Percentiles rank a stretch among this genome's conserved stretches.
Conservation (phyloP, 2,329 filamentous ascomycete genomes). For the Gyromitra esculenta region DNA sequence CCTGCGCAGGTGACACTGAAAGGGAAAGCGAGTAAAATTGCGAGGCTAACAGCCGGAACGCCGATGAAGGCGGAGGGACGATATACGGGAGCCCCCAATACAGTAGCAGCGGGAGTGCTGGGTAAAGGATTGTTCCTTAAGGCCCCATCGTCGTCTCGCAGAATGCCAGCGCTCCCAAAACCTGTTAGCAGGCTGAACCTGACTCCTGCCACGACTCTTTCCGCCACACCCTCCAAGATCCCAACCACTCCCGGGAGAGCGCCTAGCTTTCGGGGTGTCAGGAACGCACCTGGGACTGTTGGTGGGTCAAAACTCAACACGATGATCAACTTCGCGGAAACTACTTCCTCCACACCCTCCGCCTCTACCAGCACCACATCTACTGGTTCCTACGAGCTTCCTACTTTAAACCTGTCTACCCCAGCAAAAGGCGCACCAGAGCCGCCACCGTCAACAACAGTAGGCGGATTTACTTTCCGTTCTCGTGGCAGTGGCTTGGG, state of each 20-base stretch:
- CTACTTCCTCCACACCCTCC: slow-evolving; percentile 5
- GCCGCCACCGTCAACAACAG: slow-evolving; percentile 7
- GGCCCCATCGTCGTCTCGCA: slow-evolving; percentile 6
- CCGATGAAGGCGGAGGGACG: slow-evolving; percentile 35
- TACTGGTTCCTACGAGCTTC: background rate
- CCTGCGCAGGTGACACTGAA: slow-evolving; percentile 19
- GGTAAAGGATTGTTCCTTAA: slow-evolving; percentile 20
- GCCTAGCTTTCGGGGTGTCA: background rate
- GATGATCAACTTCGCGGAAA: slow-evolving; percentile 38
- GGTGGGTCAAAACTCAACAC: slow-evolving; percentile 42
- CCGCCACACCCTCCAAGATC: slow-evolving; percentile 46
- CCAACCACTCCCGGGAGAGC: slow-evolving; percentile 40
- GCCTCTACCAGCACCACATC: slow-evolving; percentile 1
- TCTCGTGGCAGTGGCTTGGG: slow-evolving; percentile 26
- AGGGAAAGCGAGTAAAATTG: slow-evolving; percentile 34
- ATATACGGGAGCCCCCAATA: slow-evolving; percentile 11
- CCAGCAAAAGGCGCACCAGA: slow-evolving; percentile 18
- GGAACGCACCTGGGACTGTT: slow-evolving; percentile 33
- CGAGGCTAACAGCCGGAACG: slow-evolving; percentile 24
- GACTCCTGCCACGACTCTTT: slow-evolving; percentile 47
- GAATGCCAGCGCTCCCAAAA: slow-evolving; percentile 39
- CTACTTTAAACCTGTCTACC: slow-evolving; percentile 18
- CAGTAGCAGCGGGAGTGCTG: slow-evolving; percentile 31
- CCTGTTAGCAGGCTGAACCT: slow-evolving; percentile 36
- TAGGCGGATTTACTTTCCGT: slow-evolving; percentile 42